Evolutionary conservation across 148 eudicot genomes (phyloP).

Genomic region (Rhododendron vialii): DNA sequence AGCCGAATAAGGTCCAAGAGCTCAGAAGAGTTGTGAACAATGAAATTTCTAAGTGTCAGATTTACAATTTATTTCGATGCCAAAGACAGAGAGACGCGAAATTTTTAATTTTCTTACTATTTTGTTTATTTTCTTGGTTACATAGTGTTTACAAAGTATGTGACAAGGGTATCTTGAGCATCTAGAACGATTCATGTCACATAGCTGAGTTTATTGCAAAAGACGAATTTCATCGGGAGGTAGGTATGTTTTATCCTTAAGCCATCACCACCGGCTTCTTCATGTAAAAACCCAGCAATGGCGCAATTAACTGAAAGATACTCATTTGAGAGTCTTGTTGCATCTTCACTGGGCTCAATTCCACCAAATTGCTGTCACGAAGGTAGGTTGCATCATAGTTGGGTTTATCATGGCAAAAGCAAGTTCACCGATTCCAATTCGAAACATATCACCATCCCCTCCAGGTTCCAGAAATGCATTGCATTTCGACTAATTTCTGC

Average conservation of each 20-base stretch:
- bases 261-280: background rate
- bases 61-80: too few species aligned
- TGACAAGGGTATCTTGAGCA: too few species aligned
- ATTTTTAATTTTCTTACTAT: too few species aligned
- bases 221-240: background rate
- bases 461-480: conserved; percentile 7
- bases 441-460: conserved; percentile 8
- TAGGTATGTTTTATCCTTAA: background rate
- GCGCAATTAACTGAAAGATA: background rate
- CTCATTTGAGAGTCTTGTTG: background rate
- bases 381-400: background rate
- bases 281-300: background rate
- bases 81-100: background rate
- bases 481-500: background rate
- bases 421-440: conserved; percentile 4
- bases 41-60: background rate
- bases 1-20: background rate
- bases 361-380: background rate
- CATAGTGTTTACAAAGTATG: too few species aligned
- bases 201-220: background rate
- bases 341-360: background rate
- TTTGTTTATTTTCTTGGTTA: too few species aligned
- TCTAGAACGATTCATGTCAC: background rate
- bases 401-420: conserved; percentile 8
- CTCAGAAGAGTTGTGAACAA: background rate